These are phyloP conservation scores for Aspergillus piperis DNA, from an alignment of 2,329 filamentous ascomycete species.

Conservation along the genomic window DNA sequence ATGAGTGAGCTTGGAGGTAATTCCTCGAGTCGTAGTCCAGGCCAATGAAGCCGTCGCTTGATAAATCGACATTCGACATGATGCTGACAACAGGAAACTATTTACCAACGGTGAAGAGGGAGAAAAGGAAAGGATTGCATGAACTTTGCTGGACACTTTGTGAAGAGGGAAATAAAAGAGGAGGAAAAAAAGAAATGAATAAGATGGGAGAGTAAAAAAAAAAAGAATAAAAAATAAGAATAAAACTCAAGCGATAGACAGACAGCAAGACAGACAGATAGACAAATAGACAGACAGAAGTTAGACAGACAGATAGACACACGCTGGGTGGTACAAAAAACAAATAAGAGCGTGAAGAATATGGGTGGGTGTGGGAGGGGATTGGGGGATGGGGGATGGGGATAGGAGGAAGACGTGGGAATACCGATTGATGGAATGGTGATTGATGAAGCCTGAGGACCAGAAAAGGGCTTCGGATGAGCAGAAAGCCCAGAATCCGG, in stretches of 20 bases:
- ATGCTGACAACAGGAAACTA: constrained; percentile 20
- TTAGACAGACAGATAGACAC: constrained; percentile 11
- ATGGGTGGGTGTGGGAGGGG: constrained; percentile 2
- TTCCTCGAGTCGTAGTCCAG: constrained; percentile 51
- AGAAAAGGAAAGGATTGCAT: constrained; percentile 17
- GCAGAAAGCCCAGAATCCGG: constrained; percentile 35
- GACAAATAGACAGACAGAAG: constrained; percentile 10
- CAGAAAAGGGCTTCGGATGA: constrained; percentile 27
- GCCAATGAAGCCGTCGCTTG: constrained; percentile 48
- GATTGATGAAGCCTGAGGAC: constrained; percentile 25
- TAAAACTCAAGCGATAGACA: constrained; percentile 7
- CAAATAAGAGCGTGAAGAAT: constrained; percentile 17
- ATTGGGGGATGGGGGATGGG: background rate
- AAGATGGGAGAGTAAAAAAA: background rate
- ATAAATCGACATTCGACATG: constrained; percentile 49
- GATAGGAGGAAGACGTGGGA: background rate
- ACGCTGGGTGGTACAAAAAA: constrained; percentile 22
- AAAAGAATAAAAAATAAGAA: background rate
- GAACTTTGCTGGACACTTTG: constrained; percentile 4
- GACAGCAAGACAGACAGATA: constrained; percentile 9
- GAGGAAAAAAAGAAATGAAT: constrained; percentile 11
- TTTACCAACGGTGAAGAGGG: constrained; percentile 22
- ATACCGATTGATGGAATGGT: constrained; percentile 6
- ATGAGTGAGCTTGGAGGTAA: constrained; percentile 46
- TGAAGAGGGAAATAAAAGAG: constrained; percentile 8